Evolutionary conservation across 2,329 filamentous ascomycete species (phyloP), one percentile per base, ranked within the genome.

Genomic region (Cyclaneusma minus): DNA sequence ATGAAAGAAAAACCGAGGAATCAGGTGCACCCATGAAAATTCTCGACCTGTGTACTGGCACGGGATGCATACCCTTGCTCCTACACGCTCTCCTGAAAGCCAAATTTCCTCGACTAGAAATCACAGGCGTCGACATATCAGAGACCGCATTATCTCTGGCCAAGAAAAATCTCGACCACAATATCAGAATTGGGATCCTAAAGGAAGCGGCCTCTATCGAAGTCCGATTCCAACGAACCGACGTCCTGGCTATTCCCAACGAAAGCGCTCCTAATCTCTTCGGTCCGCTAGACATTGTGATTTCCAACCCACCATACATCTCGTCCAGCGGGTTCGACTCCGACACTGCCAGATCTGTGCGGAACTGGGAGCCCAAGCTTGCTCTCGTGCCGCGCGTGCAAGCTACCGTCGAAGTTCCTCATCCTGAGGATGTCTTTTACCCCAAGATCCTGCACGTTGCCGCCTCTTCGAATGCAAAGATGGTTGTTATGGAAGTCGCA

Each of bases 221-320:
- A 10, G 14, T 70, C 4, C 32, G 35, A 1, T 70, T 77, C 34
- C 39, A 48, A 10, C 44, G 50, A 11, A 62, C 56, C 2, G 53
- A 71, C 31, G 48, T 72, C 9, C 68, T 70, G 7, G 26, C 26
- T 13, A 13, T n/a, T n/a, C n/a, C n/a, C n/a, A n/a, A n/a, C n/a
- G n/a, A n/a, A n/a, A n/a, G n/a, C n/a, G n/a, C n/a, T n/a, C n/a
- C n/a, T n/a, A n/a, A n/a, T n/a, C n/a, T 16, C 28, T 63, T 48
- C 7, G 18, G n/a, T n/a, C 13, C 3, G 10, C 16, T 28, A 15
- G 41, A 48, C 31, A 53, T 95, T 4, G 51, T 98, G 2, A 66
- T 89, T 18, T 79, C 79, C 2, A 98, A 98, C 43, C 89, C 89
- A 10, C 89, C 89, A 1, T 95, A 95, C 47, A 75, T 95, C 26